Conservation (phyloP, 176 grass and related monocot genomes). For the Juncus inflexus region DNA sequence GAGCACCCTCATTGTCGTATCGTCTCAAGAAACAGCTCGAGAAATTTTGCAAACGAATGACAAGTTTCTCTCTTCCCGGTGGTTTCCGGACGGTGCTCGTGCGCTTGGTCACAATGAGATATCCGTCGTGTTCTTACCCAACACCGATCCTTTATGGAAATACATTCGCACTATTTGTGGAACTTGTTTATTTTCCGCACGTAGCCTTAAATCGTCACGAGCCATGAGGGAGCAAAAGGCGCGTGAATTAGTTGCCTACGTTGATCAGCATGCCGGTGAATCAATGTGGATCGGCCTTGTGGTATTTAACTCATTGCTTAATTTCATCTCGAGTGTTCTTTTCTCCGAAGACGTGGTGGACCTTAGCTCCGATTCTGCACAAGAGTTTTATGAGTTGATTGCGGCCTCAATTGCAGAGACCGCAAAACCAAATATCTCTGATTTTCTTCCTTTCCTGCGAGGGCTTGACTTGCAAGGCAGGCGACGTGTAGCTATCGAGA, state of each 20-base stretch:
- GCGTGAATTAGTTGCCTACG: conserved; percentile 10
- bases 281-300: not conserved
- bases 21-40: conserved; percentile 1
- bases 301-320: conserved; percentile 10
- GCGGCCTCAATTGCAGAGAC: not conserved
- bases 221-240: conserved; percentile 9
- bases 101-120: conserved; percentile 13
- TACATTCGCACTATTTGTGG: conserved; percentile 4
- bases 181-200: not conserved
- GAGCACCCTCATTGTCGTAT: not conserved
- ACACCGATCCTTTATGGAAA: not conserved
- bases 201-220: conserved; percentile 1
- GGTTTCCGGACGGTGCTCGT: not conserved
- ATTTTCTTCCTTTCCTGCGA: conserved; percentile 11
- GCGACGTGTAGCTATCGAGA: not conserved
- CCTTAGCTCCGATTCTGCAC: conserved; percentile 11
- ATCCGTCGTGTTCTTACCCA: conserved; percentile 2
- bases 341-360: conserved; percentile 26
- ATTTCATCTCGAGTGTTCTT: conserved; percentile 6
- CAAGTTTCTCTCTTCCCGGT: conserved; percentile 5
- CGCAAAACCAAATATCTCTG: conserved; percentile 11
- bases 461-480: conserved; percentile 14
- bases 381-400: conserved; percentile 21
- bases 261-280: conserved; percentile 1
- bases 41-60: conserved; percentile 24